A percentile compares a stretch with the other conserved stretches of the same genome.
These are phyloP conservation scores for Boletus barrowsii DNA, from an alignment of 768 basidiomycete genomes.

Conservation along the genomic window DNA sequence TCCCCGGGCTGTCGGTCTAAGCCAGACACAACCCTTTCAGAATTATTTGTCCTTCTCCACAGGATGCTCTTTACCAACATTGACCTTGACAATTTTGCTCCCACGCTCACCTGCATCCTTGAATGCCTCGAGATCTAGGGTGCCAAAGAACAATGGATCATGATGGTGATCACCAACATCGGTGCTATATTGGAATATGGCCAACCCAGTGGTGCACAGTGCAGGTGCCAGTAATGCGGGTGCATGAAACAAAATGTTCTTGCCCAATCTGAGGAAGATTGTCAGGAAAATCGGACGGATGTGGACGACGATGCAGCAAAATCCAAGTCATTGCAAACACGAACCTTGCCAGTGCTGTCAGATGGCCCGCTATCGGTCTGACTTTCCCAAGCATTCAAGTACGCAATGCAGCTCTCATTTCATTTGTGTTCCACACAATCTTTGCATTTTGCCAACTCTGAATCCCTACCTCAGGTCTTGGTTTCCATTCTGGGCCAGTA, in stretches of 20 bases:
- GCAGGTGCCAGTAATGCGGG: constrained; percentile 32
- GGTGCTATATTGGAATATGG: constrained; percentile 97
- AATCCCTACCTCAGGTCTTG: constrained; percentile 71
- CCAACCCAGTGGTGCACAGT: constrained; percentile 65
- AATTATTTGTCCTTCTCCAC: constrained; percentile 88
- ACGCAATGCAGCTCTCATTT: constrained; percentile 76
- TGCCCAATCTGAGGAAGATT: constrained; percentile 31
- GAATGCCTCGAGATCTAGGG: constrained; percentile 83
- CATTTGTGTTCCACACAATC: constrained; percentile 61
- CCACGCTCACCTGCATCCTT: constrained; percentile 77
- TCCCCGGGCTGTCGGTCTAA: constrained; percentile 65
- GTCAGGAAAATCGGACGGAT: constrained; percentile 59
- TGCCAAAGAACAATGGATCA: constrained; percentile 88
- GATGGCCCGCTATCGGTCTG: constrained; percentile 40
- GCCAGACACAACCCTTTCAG: constrained; percentile 73
- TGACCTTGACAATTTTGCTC: constrained; percentile 86
- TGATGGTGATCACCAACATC: constrained; percentile 90
- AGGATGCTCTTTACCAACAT: constrained; percentile 98
- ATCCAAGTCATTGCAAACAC: constrained; percentile 19
- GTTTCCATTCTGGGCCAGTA: too few relatives aligned
- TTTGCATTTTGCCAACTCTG: constrained; percentile 55
- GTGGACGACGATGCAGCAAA: constrained; percentile 51
- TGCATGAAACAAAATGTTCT: constrained; percentile 41
- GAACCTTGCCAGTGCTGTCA: constrained; percentile 27
- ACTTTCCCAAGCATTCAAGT: constrained; percentile 62